Evolutionary conservation across 1,284 basidiomycete species (phyloP).

Genomic region (Ganoderma sinense): DNA sequence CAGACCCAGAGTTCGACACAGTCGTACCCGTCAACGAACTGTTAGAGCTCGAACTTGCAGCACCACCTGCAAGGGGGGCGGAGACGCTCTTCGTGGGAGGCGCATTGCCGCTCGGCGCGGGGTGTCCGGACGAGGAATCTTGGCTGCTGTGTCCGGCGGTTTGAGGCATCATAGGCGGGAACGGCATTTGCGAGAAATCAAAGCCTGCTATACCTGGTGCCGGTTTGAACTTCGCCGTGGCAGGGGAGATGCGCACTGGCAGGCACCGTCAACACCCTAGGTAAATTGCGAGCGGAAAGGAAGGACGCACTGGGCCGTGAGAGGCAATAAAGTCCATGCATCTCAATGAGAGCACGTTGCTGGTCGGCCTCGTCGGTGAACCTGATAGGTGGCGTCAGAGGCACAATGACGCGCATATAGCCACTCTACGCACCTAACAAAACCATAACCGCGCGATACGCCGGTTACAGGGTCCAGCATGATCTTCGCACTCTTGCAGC

Average conservation of each 20-base stretch:
- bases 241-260: conserved; percentile 87
- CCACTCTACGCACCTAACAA: conserved; percentile 70
- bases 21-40: conserved; percentile 48
- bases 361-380: conserved; percentile 90
- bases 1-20: conserved; percentile 59
- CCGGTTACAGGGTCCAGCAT: conserved; percentile 91
- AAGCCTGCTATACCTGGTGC: conserved; percentile 50
- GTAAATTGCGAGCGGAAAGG: not conserved
- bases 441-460: conserved; percentile 89
- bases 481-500: conserved; percentile 93
- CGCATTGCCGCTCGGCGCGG: conserved; percentile 53
- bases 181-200: conserved; percentile 59
- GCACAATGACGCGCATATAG: conserved; percentile 11
- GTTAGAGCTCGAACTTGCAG: conserved; percentile 38
- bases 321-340: conserved; percentile 88
- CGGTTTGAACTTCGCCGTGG: conserved; percentile 86
- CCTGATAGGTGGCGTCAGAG: conserved; percentile 44
- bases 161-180: conserved; percentile 43
- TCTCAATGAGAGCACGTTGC: conserved; percentile 87
- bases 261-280: conserved; percentile 16
- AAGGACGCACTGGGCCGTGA: conserved; percentile 78
- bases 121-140: conserved; percentile 45
- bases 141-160: conserved; percentile 24
- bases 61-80: conserved; percentile 64
- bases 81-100: conserved; percentile 68